A percentile compares a stretch with the other conserved stretches of the same genome.
Conservation (phyloP, 192 early-diverging fungal genomes). For the Coemansia sp. region DNA sequence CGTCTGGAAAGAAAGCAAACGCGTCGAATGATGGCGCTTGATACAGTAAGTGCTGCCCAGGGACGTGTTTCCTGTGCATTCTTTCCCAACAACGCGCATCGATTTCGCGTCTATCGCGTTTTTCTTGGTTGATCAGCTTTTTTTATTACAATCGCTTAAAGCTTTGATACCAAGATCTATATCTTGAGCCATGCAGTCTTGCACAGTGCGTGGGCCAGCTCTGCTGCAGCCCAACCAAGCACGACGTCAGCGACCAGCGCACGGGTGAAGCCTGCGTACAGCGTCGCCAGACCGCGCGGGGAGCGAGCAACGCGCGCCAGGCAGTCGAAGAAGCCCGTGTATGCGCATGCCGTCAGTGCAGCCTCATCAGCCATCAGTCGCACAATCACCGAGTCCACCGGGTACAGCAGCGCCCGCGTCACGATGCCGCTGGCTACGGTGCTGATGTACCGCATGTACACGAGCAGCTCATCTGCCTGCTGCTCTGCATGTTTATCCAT, state of each 20-base stretch:
- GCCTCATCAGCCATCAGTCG: constrained; percentile 46
- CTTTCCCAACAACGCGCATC: constrained; percentile 1
- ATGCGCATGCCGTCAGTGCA: constrained; percentile 24
- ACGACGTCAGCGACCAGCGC: constrained; percentile 25
- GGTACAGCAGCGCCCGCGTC: constrained; percentile 20
- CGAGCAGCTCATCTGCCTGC: constrained; percentile 8
- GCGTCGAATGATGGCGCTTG: neutral
- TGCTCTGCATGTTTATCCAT: neutral
- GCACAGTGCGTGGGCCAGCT: constrained; percentile 33
- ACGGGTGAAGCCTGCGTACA: constrained; percentile 25
- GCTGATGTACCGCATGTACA: constrained; percentile 21
- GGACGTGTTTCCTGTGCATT: too few relatives aligned
- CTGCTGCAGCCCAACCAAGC: constrained; percentile 25
- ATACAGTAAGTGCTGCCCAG: too few relatives aligned
- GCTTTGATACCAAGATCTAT: neutral
- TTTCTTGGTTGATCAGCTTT: neutral
- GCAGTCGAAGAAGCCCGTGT: constrained; percentile 36
- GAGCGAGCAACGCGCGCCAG: neutral
- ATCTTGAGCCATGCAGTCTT: constrained; percentile 20
- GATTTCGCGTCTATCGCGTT: constrained; percentile 5
- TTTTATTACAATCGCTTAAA: too few relatives aligned
- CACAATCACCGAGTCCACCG: constrained; percentile 25
- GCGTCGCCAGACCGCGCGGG: neutral
- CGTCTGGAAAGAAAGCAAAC: neutral
- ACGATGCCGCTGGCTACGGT: constrained; percentile 4